Evolutionary conservation across 257 asterid species (phyloP).

Genomic region (Solanum pinnatisectum): DNA sequence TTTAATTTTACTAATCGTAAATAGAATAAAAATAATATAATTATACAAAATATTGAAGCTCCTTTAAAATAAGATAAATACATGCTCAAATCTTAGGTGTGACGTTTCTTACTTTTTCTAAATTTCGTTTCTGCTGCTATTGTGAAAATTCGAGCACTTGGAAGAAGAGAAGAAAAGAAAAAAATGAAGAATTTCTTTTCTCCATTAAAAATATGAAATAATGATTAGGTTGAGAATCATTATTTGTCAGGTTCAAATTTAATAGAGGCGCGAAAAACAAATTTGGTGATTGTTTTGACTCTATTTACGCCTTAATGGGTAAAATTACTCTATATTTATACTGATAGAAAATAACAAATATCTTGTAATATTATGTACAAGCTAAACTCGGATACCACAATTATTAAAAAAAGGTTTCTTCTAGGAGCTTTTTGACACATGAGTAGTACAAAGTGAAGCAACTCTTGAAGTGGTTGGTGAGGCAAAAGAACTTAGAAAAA

Average conservation of each 20-base stretch:
- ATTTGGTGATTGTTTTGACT: neutral
- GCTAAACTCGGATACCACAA: neutral
- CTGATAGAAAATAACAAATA: neutral
- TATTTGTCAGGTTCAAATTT: neutral
- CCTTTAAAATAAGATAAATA: neutral
- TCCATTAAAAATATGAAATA: neutral
- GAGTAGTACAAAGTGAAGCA: neutral
- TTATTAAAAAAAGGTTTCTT: neutral
- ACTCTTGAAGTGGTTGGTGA: constrained; percentile 19
- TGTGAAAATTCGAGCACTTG: constrained; percentile 16
- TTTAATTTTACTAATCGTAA: neutral
- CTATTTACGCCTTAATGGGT: neutral
- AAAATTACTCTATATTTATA: neutral
- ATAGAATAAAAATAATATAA: neutral
- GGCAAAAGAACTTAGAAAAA: neutral
- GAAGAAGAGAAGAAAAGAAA: neutral
- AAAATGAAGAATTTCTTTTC: neutral
- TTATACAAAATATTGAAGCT: neutral
- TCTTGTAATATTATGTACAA: neutral
- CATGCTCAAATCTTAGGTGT: neutral
- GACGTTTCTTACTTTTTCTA: neutral
- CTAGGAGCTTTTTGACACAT: constrained; percentile 12
- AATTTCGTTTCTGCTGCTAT: neutral
- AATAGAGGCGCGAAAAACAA: neutral
- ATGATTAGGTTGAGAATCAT: neutral